Percentiles rank a stretch among this genome's conserved stretches.
Evolutionary conservation across 208 protist species (phyloP).

Genomic region (Trypanosoma grayi): DNA sequence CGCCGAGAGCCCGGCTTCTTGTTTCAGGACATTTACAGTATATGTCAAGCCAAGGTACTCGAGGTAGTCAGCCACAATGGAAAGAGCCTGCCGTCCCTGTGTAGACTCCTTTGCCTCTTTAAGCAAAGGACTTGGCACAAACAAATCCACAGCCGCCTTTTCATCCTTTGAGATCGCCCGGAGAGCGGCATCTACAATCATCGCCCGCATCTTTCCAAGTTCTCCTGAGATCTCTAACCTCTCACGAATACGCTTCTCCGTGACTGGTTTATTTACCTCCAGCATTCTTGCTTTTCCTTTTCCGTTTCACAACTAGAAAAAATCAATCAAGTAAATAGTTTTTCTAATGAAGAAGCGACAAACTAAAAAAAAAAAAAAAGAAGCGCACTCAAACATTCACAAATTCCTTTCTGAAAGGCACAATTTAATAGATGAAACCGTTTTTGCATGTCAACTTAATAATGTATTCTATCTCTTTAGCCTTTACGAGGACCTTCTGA

Average conservation of each 20-base stretch:
- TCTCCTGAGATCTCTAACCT: conserved; percentile 72
- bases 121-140: conserved; percentile 44
- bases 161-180: conserved; percentile 20
- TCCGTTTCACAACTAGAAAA: too few relatives aligned
- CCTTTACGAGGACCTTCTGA: background rate
- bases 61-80: conserved; percentile 64
- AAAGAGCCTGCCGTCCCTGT: conserved; percentile 45
- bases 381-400: too few relatives aligned
- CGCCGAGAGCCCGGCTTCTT: conserved; percentile 57
- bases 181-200: conserved; percentile 84
- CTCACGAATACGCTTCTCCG: conserved; percentile 69
- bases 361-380: conserved; percentile 18
- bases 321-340: too few relatives aligned
- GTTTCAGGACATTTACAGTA: conserved; percentile 68
- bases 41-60: conserved; percentile 73
- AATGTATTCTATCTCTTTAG: too few relatives aligned
- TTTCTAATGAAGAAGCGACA: conserved; percentile 19
- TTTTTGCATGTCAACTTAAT: too few relatives aligned
- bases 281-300: conserved; percentile 3
- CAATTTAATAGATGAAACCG: too few relatives aligned
- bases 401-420: too few relatives aligned
- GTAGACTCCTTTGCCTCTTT: conserved; percentile 32
- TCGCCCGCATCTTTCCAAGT: conserved; percentile 83
- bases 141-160: conserved; percentile 21
- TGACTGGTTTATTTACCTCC: conserved; percentile 9